Percentiles rank a stretch among this genome's conserved stretches.
These are phyloP conservation scores for Moniliophthora roreri DNA, from an alignment of 1,284 basidiomycete genomes.

Conservation along the genomic window DNA sequence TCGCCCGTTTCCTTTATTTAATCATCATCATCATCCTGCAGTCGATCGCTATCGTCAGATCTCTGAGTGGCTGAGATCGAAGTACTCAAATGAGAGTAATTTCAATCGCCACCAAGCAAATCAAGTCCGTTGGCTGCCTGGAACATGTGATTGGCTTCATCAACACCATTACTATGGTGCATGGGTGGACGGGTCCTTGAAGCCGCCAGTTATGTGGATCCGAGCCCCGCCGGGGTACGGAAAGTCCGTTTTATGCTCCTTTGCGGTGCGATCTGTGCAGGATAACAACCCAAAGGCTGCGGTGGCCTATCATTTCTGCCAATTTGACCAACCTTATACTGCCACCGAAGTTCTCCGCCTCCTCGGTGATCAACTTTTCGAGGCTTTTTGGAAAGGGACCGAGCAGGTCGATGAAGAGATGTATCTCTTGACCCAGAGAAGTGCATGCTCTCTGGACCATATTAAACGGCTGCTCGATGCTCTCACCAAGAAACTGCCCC, in stretches of 20 bases:
- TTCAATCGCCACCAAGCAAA: conserved; percentile 3
- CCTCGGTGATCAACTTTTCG: conserved; percentile 21
- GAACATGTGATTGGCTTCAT: conserved; percentile 7
- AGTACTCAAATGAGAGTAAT: conserved; percentile 12
- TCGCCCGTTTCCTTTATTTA: not conserved
- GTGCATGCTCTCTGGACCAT: conserved; percentile 12
- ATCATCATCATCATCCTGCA: not conserved
- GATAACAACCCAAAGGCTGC: conserved; percentile 8
- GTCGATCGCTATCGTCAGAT: conserved; percentile 14
- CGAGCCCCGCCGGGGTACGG: conserved; percentile 17
- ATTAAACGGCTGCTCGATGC: conserved; percentile 14
- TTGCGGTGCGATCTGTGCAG: conserved; percentile 8
- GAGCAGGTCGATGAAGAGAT: conserved; percentile 16
- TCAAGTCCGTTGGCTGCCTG: not conserved
- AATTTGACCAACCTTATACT: conserved; percentile 14
- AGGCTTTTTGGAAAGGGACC: conserved; percentile 12
- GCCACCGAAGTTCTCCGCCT: conserved; percentile 17
- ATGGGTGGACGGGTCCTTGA: conserved; percentile 3
- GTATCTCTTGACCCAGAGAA: conserved; percentile 12
- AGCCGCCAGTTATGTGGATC: conserved; percentile 15
- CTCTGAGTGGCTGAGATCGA: conserved; percentile 9
- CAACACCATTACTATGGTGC: not conserved
- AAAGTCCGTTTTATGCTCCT: conserved; percentile 19
- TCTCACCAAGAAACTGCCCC: conserved; percentile 14
- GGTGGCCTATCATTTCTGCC: conserved; percentile 19